Percentiles rank a stretch among this genome's conserved stretches.
Conservation (phyloP, 2,329 filamentous ascomycete genomes). For the Aspergillus sojae region DNA sequence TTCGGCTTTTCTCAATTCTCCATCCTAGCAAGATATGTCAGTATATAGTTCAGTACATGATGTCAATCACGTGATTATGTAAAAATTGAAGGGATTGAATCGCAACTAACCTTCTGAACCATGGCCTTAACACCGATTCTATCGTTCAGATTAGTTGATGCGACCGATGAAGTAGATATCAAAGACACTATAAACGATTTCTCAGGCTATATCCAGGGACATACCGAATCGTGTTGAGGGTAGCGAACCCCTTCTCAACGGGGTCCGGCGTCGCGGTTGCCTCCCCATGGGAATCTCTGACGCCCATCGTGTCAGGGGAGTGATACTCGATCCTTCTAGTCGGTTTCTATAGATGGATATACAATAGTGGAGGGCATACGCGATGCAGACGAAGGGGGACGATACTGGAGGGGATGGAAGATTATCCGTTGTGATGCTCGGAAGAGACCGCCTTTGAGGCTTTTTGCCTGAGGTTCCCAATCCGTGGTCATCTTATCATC, state of each 20-base stretch:
- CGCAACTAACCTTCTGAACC: constrained; percentile 66
- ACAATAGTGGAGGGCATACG: constrained; percentile 8
- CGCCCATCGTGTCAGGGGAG: constrained; percentile 51
- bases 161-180: constrained; percentile 36
- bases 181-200: constrained; percentile 3
- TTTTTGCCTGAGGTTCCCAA: constrained; percentile 4
- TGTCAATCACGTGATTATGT: constrained; percentile 35
- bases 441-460: constrained; percentile 25
- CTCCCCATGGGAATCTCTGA: constrained; percentile 58
- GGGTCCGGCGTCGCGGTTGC: constrained; percentile 59
- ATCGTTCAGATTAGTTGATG: constrained; percentile 34
- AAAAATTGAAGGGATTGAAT: constrained; percentile 16
- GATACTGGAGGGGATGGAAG: constrained; percentile 18
- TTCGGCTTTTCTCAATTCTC: constrained; percentile 85
- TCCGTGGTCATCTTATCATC: background rate
- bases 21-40: constrained; percentile 57
- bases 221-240: constrained; percentile 78
- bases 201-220: constrained; percentile 33
- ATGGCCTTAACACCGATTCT: constrained; percentile 69
- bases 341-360: constrained; percentile 17
- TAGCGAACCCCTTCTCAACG: constrained; percentile 78
- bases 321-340: constrained; percentile 3
- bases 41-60: background rate
- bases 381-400: constrained; percentile 17
- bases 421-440: constrained; percentile 15